phyloP scores from a whole-genome alignment of 495 filamentous ascomycete genomes.

The Cairneyella variabilis region DNA sequence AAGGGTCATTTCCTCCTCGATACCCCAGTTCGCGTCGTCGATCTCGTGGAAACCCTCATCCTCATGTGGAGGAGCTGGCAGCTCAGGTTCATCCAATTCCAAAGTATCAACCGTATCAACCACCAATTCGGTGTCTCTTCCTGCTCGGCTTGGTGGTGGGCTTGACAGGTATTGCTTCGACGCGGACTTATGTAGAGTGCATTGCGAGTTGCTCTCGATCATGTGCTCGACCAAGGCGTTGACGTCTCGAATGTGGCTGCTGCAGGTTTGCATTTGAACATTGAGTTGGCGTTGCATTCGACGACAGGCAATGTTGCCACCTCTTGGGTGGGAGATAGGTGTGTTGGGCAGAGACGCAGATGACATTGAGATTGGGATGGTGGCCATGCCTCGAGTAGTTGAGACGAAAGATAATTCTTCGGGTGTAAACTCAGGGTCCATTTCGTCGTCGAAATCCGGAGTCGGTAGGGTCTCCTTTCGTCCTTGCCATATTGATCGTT shows the following conservation, averaged over 20 bases:
- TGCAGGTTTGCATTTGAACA: conserved; percentile 18
- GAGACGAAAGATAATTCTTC: conserved; percentile 16
- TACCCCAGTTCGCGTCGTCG: conserved; percentile 5
- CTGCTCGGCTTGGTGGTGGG: neutral
- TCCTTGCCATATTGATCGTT: conserved; percentile 9
- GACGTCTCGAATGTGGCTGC: conserved; percentile 20
- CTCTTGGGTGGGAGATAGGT: neutral
- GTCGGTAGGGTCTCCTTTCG: neutral
- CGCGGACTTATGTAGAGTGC: conserved; percentile 7
- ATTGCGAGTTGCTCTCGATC: conserved; percentile 21
- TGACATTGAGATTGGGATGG: neutral
- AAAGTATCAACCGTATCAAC: neutral
- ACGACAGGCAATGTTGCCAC: conserved; percentile 10
- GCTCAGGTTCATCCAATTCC: neutral
- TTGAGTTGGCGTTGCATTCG: conserved; percentile 23
- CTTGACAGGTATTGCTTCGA: neutral
- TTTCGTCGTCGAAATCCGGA: neutral
- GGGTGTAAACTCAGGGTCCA: neutral
- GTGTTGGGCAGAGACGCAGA: neutral
- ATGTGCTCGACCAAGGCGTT: conserved; percentile 23
- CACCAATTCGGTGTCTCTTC: neutral
- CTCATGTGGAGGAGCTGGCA: too few species aligned
- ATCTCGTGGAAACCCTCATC: conserved; percentile 24
- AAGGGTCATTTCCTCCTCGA: conserved; percentile 12
- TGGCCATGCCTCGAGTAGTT: conserved; percentile 6